Evolutionary conservation across 2,329 filamentous ascomycete species (phyloP).

Genomic region (Hymenoscyphus scutula): DNA sequence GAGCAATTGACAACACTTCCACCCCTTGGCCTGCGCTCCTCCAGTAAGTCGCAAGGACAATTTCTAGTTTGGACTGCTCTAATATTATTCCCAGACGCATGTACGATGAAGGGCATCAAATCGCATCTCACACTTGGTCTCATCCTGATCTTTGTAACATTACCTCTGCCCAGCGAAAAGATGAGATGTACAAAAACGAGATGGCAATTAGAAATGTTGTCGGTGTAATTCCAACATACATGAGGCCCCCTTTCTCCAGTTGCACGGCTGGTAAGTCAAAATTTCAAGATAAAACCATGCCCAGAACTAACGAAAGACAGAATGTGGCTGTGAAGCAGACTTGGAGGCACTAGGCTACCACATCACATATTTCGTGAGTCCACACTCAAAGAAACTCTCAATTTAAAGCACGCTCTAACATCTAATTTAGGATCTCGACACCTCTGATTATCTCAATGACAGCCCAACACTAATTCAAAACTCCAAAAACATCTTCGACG

Average conservation of each 20-base stretch:
- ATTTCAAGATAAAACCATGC: neutral
- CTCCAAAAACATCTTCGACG: conserved; percentile 41
- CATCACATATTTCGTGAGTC: conserved; percentile 45
- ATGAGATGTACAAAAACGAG: conserved; percentile 52
- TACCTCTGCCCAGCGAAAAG: conserved; percentile 42
- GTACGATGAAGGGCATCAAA: conserved; percentile 52
- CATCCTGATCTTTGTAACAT: conserved; percentile 47
- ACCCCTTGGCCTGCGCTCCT: conserved; percentile 41
- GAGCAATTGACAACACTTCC: conserved; percentile 51
- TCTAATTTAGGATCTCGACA: conserved; percentile 40
- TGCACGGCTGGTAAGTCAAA: conserved; percentile 36
- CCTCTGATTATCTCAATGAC: conserved; percentile 49
- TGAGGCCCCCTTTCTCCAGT: conserved; percentile 46
- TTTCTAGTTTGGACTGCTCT: neutral
- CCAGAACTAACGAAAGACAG: neutral
- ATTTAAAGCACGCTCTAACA: neutral
- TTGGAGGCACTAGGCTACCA: conserved; percentile 45
- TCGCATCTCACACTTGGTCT: conserved; percentile 57
- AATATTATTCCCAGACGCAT: conserved; percentile 22
- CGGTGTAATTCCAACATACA: conserved; percentile 53
- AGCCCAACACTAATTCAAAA: conserved; percentile 43
- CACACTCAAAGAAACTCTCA: neutral
- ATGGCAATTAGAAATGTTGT: conserved; percentile 54
- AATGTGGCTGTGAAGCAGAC: conserved; percentile 38
- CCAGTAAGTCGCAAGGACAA: conserved; percentile 16